Evolutionary conservation across 1,284 basidiomycete genomes (phyloP).

Genomic region (Ceraceosorus bombacis): DNA sequence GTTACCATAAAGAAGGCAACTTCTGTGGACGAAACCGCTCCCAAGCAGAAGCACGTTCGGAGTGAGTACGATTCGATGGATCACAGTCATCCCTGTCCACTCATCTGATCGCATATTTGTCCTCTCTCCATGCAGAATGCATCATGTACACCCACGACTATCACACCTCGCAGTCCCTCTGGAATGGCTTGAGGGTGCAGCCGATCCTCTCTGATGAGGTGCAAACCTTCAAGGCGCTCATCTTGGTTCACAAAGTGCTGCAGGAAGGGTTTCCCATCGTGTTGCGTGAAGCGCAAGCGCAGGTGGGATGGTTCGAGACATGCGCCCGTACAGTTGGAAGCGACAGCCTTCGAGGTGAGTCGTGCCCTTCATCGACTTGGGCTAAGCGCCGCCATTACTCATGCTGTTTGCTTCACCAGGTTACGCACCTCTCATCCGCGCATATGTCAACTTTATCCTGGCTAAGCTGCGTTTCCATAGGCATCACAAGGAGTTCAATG

Average conservation of each 20-base stretch:
- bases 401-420: conserved; percentile 13
- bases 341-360: conserved; percentile 28
- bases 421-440: conserved; percentile 42
- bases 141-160: conserved; percentile 49
- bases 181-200: conserved; percentile 45
- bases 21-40: conserved; percentile 42
- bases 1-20: conserved; percentile 47
- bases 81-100: not conserved
- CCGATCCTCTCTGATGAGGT: conserved; percentile 47
- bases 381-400: not conserved
- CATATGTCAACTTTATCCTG: conserved; percentile 46
- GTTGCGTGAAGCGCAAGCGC: conserved; percentile 45
- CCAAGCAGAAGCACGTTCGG: conserved; percentile 48
- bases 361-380: not conserved
- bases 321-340: conserved; percentile 39
- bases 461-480: conserved; percentile 48
- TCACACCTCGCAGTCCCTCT: conserved; percentile 45
- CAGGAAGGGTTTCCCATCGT: conserved; percentile 46
- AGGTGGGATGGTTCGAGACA: conserved; percentile 47
- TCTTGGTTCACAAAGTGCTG: conserved; percentile 46
- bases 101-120: conserved; percentile 1
- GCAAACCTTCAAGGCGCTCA: conserved; percentile 48
- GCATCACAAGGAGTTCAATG: conserved; percentile 48
- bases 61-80: conserved; percentile 19
- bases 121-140: conserved; percentile 24